Base-by-base conservation (phyloP, 148 eudicot genomes). In the Camellia lanceoleosa region DNA sequence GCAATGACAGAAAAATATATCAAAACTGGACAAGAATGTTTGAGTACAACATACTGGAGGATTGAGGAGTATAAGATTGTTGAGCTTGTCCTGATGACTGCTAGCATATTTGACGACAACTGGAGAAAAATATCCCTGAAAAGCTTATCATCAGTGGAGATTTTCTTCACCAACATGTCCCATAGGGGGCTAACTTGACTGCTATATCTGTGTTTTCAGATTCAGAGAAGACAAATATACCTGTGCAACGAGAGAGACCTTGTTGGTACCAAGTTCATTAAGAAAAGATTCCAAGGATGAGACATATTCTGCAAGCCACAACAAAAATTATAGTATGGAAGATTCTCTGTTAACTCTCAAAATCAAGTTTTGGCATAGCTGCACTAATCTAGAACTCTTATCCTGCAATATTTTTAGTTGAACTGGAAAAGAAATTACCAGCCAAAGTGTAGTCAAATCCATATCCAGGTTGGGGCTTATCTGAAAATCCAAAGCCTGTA, bases 401-500 rank as follows among this genome's bases (percentile, higher is more conserved):
- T 51, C 61, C 51, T 51, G 71, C 19, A 16, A 44, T 52, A 75
- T 44, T 42, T 54, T 78, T 68, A 52, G 7, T 9, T 11, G 43
- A 55, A 42, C 38, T 19, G 55, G 42, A 41, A 58, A 12, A 54
- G 68, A 19, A 78, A 41, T 73, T 85, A 93, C 97, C 98, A 84
- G 84, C 90, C 90, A 92, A 80, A 11, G 97, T 94, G 85, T 97
- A 97, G 87, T 97, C 99, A 88, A 97, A 97, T 75, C 98, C 99
- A 84, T 97, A 88, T 60, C 88, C 90, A 68, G 94, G 88, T 76
- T 91, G 98, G 7, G 99, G 99, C 86, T 94, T 96, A 61, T 96
- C 99, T 3, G 99, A 96, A 88, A 92, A 96, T 64, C 99, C 99
- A 91, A 96, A 96, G 52, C 99, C 99, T 96, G 89, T 69, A 81